Evolutionary conservation across 179 eudicot genomes (phyloP).

Genomic region (Gypsophila paniculata): DNA sequence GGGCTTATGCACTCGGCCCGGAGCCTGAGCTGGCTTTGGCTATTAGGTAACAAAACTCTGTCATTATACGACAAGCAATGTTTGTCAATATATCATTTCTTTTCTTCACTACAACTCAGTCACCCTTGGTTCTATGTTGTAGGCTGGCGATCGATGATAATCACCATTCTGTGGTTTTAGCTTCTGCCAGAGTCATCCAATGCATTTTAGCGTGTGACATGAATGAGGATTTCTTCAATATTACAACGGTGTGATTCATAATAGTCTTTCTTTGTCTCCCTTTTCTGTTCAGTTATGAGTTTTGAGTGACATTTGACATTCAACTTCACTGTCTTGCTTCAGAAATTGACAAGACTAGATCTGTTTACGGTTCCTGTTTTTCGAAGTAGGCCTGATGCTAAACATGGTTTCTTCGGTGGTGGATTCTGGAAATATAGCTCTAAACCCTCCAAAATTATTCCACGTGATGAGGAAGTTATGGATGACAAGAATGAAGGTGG

Average conservation of each 20-base stretch:
- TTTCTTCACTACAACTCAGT: not conserved
- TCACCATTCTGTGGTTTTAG: slow-evolving; percentile 73
- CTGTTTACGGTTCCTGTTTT: slow-evolving; percentile 76
- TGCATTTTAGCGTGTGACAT: slow-evolving; percentile 59
- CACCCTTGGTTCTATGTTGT: slow-evolving; percentile 20
- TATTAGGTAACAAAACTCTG: slow-evolving; percentile 47
- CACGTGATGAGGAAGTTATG: slow-evolving; percentile 35
- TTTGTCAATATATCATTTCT: not conserved
- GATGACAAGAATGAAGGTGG: slow-evolving; percentile 51
- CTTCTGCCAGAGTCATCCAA: slow-evolving; percentile 72
- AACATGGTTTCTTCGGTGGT: slow-evolving; percentile 72
- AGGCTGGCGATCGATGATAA: slow-evolving; percentile 91
- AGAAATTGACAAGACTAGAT: slow-evolving; percentile 57
- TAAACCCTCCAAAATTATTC: slow-evolving; percentile 63
- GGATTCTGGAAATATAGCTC: slow-evolving; percentile 91
- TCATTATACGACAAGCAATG: not conserved
- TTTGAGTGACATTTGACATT: slow-evolving; percentile 8
- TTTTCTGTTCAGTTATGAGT: not conserved
- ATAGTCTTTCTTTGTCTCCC: not conserved
- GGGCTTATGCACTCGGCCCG: slow-evolving; percentile 93
- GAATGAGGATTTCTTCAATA: slow-evolving; percentile 59
- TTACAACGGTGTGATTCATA: slow-evolving; percentile 52
- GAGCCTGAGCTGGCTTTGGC: slow-evolving; percentile 89
- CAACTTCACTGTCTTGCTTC: slow-evolving; percentile 26
- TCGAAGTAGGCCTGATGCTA: slow-evolving; percentile 72